Evolutionary conservation across 2,329 filamentous ascomycete genomes (phyloP), one percentile per base, ranked within the genome.

Genomic region (Bipolaris zeicola): DNA sequence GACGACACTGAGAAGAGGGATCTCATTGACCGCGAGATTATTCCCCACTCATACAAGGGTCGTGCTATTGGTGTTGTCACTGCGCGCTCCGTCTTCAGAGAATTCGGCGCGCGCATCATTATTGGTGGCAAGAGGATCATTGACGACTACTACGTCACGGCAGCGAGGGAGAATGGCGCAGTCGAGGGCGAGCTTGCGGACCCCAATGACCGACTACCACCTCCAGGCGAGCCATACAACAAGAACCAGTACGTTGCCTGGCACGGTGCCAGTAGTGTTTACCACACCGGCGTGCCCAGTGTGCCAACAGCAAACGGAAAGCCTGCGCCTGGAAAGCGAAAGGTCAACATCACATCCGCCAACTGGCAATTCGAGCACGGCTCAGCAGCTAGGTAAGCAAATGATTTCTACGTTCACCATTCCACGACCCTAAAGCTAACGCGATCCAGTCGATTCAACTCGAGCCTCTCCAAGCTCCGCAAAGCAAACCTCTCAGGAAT

Each of bases 321-420:
- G 76, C 82, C 80, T 33, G 77, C 87, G 6, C 90, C 93, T 64
- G 84, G 85, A 61, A 96, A 96, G 80, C 85, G 90, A 64, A 90
- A 89, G 67, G 89, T 96, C 37, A 89, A 92, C 57, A 89, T 98
- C 57, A 98, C 93, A 50, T 91, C 96, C 67, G 87, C 89, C 55
- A 99, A 98, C 75, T 99, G 95, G 95, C 95, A 96, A 85, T 82
- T 95, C 55, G 92, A 98, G 78, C 95, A 99, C 77, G 92, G 93
- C 26, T 87, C 90, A 48, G 92, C 94, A 74, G 92, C 94, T 53
- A 94, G 90, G 92, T 96, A 83, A 69, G 83, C 34, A n/a, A 16
- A 16, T 16, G 16, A 16, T 16, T 16, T 16, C 16, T 16, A 16
- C 16, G 16, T 16, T 16, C 16, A 16, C 16, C 18, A 10, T 20